Base-by-base conservation (phyloP, 495 filamentous ascomycete genomes). In the Durotheca rogersii region DNA sequence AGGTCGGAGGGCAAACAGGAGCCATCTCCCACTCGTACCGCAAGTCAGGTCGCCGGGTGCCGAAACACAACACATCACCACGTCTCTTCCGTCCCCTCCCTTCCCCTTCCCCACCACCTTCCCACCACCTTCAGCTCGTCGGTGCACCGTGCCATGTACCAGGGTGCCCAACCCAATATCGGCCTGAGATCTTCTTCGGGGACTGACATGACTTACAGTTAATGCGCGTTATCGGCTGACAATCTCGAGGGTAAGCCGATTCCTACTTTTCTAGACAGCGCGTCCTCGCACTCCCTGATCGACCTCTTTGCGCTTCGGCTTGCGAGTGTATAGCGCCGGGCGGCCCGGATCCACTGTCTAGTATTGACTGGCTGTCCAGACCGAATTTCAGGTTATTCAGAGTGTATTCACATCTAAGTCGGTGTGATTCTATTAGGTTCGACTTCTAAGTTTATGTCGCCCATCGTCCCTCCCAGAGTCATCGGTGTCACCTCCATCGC, bases 1-100 rank as follows among this genome's bases (percentile, higher is more conserved):
- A 44, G 35, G 29, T 19, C 47, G 37, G 47, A 42, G 25, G 41
- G 32, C 41, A 51, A 46, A 50, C 40, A 49, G 17, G n/a, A 25
- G 15, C 18, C 29, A 18, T 27, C 20, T 29, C 17, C 5, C 30
- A 34, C 19, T 34, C 16, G 32, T 41, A 32, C 48, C 45, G 29
- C 45, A 39, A 12, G 44, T 19, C 21, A 31, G 6, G 2, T 30
- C 19, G 33, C 43, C 39, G 29, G n/a, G 18, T 10, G 31, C 38
- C 4, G 4, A 27, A 4, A 27, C 23, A 27, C 23, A 9, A n/a
- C n/a, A n/a, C n/a, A n/a, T n/a, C n/a, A n/a, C n/a, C n/a, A n/a
- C n/a, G n/a, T n/a, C n/a, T n/a, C n/a, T n/a, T n/a, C n/a, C n/a
- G n/a, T n/a, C n/a, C 23, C 23, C 9, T 27, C 4, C 4, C 9